A percentile compares a stretch with the other conserved stretches of the same genome.
phyloP scores from a whole-genome alignment of 331 rosid genomes.

The Stylosanthes scabra region DNA sequence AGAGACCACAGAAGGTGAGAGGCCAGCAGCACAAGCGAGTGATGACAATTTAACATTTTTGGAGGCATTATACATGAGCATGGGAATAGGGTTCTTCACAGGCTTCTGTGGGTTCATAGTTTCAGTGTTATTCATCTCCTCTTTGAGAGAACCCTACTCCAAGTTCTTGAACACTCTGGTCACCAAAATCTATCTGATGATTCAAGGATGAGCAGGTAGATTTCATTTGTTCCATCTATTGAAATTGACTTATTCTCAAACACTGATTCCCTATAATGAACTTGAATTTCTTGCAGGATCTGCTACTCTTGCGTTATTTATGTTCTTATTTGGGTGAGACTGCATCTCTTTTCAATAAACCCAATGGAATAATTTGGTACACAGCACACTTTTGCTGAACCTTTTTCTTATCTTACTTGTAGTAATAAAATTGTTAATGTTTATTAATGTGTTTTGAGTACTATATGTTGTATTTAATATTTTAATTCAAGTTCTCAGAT shows the following conservation, averaged over 20 bases:
- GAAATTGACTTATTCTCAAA: background rate
- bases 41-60: background rate
- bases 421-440: no score
- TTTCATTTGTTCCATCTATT: background rate
- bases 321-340: background rate
- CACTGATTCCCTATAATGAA: background rate
- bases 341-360: background rate
- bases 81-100: slow-evolving; percentile 25
- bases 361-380: background rate
- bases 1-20: background rate
- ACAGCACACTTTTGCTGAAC: background rate
- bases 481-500: no score
- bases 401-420: no score
- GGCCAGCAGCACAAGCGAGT: background rate
- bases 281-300: background rate
- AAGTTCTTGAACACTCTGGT: background rate
- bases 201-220: background rate
- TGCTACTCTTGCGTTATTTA: background rate
- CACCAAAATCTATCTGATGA: background rate
- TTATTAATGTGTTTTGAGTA: no score
- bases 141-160: background rate
- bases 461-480: no score
- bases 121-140: background rate
- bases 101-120: slow-evolving; percentile 41
- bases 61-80: slow-evolving; percentile 24